Evolutionary conservation across 108 stramenopile genomes (phyloP), one percentile per base, ranked within the genome.

Genomic region (Cyclotella kingstonii): DNA sequence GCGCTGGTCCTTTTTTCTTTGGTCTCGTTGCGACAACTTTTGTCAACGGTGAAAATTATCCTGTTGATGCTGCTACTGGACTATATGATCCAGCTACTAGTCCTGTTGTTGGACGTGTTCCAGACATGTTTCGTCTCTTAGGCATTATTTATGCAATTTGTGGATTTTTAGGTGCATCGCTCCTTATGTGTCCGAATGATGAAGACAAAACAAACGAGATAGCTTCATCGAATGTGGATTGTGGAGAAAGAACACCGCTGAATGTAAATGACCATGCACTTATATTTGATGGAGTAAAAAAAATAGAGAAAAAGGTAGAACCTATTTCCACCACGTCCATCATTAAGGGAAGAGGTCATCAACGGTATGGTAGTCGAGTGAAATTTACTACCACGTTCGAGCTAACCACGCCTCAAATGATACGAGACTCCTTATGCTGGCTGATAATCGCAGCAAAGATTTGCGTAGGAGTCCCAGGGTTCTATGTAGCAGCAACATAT

Each of bases 1-100:
- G 75, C 3, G 54, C 54, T 2, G 75, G 75, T 23, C 75, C 75
- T 19, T 76, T 76, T 29, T 23, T 76, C 8, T 62, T 63, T 10
- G 69, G 69, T 0, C 57, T 76, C 14, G 23, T 76, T 40, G 75
- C 75, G 7, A 76, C 75, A 26, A 58, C 69, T n/a, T 76, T 51
- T 57, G 75, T 76, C 1, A 76, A 76, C 35, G 44, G 36, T 6
- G 75, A 76, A 33, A 70, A 76, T 22, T 74, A 60, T 42, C 73
- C 53, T 7, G 73, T 74, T 2, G 73, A 74, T 44, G n/a, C 52
- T 21, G 23, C 27, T 5, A 66, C 73, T 9, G 75, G 75, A 11
- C 27, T 76, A 2, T 76, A 70, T 38, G 75, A 76, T 40, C 75
- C 75, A 33, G 42, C 10, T 4, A 54, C 54, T 23, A 55, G 53